Base-by-base conservation (phyloP, 306 rosid genomes). In the Prinsepia uniflora region DNA sequence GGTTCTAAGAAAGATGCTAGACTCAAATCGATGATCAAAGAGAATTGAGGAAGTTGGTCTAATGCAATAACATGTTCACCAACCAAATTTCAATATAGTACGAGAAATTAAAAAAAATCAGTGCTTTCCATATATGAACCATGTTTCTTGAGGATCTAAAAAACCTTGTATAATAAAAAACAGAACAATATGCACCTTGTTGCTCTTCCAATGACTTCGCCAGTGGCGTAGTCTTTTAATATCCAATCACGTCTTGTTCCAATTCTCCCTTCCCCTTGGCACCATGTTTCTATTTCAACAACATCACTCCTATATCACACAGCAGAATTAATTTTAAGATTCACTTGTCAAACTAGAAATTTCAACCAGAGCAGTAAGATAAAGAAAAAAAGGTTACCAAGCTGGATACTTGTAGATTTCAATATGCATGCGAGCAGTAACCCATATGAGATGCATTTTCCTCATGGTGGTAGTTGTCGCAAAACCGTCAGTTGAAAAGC, bases 231-330 rank as follows among this genome's bases (percentile, higher is more conserved):
- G 79, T 94, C 96, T 80, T 86, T 94, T 46, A 89, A 60, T 69
- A 94, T 89, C 89, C 96, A 94, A 79, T 94, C 99, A 61, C 96
- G 97, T 77, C 99, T 87, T 40, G 91, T 87, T 80, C 97, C 99
- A 67, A 86, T 90, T 83, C 95, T 86, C 48, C 99, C 97, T 63
- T 94, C 99, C 40, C 85, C 86, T 82, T 91, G 96, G 83, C 95
- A 91, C 92, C 96, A 89, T 55, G 99, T 94, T 80, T 94, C 97
- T 74, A 91, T 87, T 83, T 94, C 99, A 84, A 94, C 88, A 50
- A 91, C 91, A 71, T 94, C 99, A 80, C 99, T 83, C 99, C 97
- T 94, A 81, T 77, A 41, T 64, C 86, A 74, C 20, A 59, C 8
- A 20, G 14, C 72, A 56, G n/a, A 68, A 69, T 65, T 8, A 68